Percentiles rank a stretch among this genome's conserved stretches.
phyloP scores from a whole-genome alignment of 78 protist species.

The Dictyostelium intermedium region DNA sequence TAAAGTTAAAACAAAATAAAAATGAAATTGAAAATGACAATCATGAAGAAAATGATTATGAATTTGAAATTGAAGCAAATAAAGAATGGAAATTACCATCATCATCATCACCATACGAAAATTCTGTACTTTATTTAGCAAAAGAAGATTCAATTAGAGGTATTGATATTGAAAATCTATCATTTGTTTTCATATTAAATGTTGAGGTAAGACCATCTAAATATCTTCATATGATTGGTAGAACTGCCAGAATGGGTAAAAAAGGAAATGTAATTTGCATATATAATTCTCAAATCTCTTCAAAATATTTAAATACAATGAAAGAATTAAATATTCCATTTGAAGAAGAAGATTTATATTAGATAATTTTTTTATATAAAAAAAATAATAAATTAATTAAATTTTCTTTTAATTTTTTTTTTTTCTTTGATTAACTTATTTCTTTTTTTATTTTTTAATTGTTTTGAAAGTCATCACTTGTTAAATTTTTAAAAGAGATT shows the following conservation, averaged over 20 bases:
- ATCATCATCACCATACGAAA: no score
- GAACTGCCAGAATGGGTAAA: slow-evolving; percentile 53
- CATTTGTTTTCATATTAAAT: slow-evolving; percentile 53
- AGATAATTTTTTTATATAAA: background rate
- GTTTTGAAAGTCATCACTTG: background rate
- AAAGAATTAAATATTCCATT: slow-evolving; percentile 38
- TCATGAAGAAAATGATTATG: background rate
- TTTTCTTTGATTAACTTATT: no score
- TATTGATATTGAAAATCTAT: slow-evolving; percentile 27
- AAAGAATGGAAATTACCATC: background rate
- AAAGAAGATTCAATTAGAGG: slow-evolving; percentile 64
- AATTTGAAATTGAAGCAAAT: background rate
- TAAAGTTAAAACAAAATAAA: background rate
- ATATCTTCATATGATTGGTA: slow-evolving; percentile 60
- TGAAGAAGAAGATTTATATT: slow-evolving; percentile 28
- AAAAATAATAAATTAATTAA: no score
- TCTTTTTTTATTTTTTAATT: no score
- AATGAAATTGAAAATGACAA: background rate
- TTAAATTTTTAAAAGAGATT: background rate
- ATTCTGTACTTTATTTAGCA: slow-evolving; percentile 15
- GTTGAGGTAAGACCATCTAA: background rate
- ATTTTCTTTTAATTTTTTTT: no score
- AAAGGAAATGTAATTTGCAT: slow-evolving; percentile 22
- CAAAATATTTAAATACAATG: slow-evolving; percentile 26
- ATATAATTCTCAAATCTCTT: slow-evolving; percentile 4